Conservation (phyloP, 176 grass and related monocot genomes). For the Lolium rigidum region DNA sequence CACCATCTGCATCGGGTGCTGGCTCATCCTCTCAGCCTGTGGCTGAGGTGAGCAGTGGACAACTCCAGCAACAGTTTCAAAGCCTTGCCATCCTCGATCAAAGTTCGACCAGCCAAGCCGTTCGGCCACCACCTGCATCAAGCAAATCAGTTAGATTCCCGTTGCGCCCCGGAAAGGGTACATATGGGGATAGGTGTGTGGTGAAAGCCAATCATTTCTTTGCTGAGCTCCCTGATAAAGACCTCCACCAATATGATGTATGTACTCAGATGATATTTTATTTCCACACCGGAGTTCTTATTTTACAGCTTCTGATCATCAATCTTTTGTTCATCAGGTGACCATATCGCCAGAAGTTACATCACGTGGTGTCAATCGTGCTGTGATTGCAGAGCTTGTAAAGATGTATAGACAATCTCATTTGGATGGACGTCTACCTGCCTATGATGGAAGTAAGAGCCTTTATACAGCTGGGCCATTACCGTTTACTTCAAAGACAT, state of each 20-base stretch:
- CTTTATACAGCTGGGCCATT: conserved; percentile 91
- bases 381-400: conserved; percentile 85
- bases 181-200: conserved; percentile 78
- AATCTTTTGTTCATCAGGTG: conserved; percentile 58
- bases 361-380: conserved; percentile 89
- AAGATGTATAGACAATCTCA: conserved; percentile 60
- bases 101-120: conserved; percentile 57
- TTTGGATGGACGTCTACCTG: conserved; percentile 79
- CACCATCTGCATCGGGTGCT: conserved; percentile 61
- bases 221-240: conserved; percentile 88
- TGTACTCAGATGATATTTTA: conserved; percentile 23
- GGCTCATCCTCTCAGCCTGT: conserved; percentile 67
- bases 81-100: conserved; percentile 59
- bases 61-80: conserved; percentile 75
- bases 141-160: conserved; percentile 88
- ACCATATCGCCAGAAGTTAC: conserved; percentile 85
- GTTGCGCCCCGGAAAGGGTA: conserved; percentile 85
- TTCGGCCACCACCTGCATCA: conserved; percentile 64
- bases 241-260: conserved; percentile 97
- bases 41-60: conserved; percentile 64
- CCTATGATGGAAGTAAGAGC: conserved; percentile 92
- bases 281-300: background rate
- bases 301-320: conserved; percentile 33
- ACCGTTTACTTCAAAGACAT: conserved; percentile 76
- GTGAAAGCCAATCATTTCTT: conserved; percentile 99